Percentiles rank a stretch among this genome's conserved stretches.
Conservation (phyloP, 768 basidiomycete genomes). For the Tricholoma matsutake region DNA sequence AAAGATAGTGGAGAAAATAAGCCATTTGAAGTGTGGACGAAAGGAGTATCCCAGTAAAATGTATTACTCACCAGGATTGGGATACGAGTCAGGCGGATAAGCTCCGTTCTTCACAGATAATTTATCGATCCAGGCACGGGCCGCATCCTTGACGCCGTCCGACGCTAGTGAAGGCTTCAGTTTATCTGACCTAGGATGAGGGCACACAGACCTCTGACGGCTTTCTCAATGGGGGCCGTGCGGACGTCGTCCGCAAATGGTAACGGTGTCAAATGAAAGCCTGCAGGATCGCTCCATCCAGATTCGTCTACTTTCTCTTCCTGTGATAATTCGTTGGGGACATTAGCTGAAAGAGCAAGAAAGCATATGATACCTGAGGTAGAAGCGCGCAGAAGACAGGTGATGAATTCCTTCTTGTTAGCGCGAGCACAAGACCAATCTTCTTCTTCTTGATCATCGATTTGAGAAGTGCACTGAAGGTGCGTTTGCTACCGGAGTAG, state of each 20-base stretch:
- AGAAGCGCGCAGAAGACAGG: conserved; percentile 83
- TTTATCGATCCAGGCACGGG: conserved; percentile 74
- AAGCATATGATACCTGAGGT: conserved; percentile 61
- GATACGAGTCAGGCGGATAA: conserved; percentile 88
- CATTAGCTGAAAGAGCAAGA: background rate
- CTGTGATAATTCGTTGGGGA: conserved; percentile 31
- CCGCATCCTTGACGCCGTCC: conserved; percentile 62
- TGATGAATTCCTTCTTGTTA: conserved; percentile 67
- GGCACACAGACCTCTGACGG: conserved; percentile 49
- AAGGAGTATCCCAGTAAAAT: conserved; percentile 1
- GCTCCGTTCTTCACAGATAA: conserved; percentile 71
- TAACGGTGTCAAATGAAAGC: conserved; percentile 90
- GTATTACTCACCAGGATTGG: conserved; percentile 82
- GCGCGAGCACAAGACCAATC: conserved; percentile 72
- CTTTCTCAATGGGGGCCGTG: conserved; percentile 65
- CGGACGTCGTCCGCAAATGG: conserved; percentile 96
- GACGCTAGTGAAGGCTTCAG: conserved; percentile 45
- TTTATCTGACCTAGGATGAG: conserved; percentile 1
- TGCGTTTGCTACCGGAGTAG: conserved; percentile 89
- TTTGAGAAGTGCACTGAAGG: conserved; percentile 83
- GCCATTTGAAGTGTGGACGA: background rate
- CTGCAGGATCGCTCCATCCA: conserved; percentile 81
- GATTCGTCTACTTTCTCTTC: conserved; percentile 67
- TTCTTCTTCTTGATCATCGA: conserved; percentile 79
- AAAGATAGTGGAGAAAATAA: conserved; percentile 3